phyloP scores from a whole-genome alignment of 495 filamentous ascomycete genomes.

The Podospora conica region DNA sequence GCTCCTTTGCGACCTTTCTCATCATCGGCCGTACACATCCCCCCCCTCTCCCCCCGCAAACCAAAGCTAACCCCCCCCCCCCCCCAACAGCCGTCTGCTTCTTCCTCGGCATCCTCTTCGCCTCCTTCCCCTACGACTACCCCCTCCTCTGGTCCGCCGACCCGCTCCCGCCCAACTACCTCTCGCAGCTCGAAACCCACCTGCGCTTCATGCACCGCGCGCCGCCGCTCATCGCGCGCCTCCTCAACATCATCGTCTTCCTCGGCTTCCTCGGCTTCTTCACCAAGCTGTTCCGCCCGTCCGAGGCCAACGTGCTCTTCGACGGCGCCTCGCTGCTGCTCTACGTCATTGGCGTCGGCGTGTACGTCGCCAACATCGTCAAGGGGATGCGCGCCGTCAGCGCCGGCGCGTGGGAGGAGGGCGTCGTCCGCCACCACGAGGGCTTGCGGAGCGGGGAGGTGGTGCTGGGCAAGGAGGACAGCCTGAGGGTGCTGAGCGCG shows the following conservation, averaged over 20 bases:
- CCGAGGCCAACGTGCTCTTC: conserved; percentile 91
- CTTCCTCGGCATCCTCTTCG: conserved; percentile 98
- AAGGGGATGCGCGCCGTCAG: conserved; percentile 81
- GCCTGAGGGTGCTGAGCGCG: conserved; percentile 81
- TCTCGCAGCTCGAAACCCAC: conserved; percentile 76
- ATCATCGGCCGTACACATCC: conserved; percentile 81
- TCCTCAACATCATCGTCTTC: conserved; percentile 87
- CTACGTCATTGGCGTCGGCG: conserved; percentile 83
- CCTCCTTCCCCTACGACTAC: conserved; percentile 95
- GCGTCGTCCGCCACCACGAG: conserved; percentile 39
- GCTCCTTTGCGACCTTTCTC: conserved; percentile 83
- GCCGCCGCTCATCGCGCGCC: conserved; percentile 82
- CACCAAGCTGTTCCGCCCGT: conserved; percentile 85
- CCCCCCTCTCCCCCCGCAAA: neutral
- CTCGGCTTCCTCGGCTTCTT: conserved; percentile 86
- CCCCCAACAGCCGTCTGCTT: conserved; percentile 69
- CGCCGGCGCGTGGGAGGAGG: conserved; percentile 48
- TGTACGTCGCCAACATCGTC: conserved; percentile 92
- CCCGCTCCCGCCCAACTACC: conserved; percentile 57
- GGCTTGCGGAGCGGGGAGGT: conserved; percentile 38
- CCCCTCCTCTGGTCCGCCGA: conserved; percentile 84
- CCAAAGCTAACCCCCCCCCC: conserved; percentile 1
- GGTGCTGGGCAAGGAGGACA: conserved; percentile 69
- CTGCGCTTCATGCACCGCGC: conserved; percentile 79
- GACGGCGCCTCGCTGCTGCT: conserved; percentile 87